Evolutionary conservation across 2,329 filamentous ascomycete species (phyloP).

Genomic region (Elsinoe perseae): DNA sequence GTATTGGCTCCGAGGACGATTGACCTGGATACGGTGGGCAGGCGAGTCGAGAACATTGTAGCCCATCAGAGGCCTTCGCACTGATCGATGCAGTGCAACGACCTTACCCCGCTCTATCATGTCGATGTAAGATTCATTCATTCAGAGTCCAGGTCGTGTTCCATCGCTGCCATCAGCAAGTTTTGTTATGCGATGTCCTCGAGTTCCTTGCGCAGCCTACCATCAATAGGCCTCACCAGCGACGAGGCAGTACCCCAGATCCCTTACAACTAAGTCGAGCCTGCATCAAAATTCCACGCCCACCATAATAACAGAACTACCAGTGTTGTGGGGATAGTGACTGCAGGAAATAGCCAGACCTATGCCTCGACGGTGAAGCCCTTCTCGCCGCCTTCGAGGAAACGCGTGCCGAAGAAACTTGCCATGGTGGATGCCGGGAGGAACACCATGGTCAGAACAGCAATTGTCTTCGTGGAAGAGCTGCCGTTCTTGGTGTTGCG

Average conservation of each 20-base stretch:
- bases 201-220: too few species aligned
- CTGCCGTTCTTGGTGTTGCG: slow-evolving; percentile 26
- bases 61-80: background rate
- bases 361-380: background rate
- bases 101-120: slow-evolving; percentile 31
- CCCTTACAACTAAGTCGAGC: too few species aligned
- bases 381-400: background rate
- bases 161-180: too few species aligned
- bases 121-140: slow-evolving; percentile 30
- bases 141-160: too few species aligned
- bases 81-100: slow-evolving; percentile 25
- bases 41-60: slow-evolving; percentile 13
- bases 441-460: slow-evolving; percentile 30
- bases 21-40: background rate
- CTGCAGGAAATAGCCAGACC: background rate
- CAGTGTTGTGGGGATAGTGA: background rate
- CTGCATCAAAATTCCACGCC: background rate
- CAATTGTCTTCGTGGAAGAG: slow-evolving; percentile 29
- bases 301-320: slow-evolving; percentile 2
- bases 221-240: too few species aligned
- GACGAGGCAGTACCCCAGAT: too few species aligned
- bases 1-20: background rate
- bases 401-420: slow-evolving; percentile 3
- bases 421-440: background rate
- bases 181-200: too few species aligned